Base-by-base conservation (phyloP, 495 filamentous ascomycete species). In the Astrocystis sublimbata region DNA sequence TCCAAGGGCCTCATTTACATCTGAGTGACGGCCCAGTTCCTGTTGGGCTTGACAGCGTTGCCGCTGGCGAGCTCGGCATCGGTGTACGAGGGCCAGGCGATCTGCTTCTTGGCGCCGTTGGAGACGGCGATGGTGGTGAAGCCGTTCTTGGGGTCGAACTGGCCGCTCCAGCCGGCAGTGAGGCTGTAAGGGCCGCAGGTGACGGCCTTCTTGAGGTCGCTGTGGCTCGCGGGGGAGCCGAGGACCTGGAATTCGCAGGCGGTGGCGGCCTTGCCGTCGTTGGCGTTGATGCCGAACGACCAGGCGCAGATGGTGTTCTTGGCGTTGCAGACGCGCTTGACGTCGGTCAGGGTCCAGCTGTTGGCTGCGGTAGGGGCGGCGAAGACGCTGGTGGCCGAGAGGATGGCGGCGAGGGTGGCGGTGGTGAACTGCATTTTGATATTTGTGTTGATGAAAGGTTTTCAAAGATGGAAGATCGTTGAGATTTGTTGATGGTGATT, bases 61-160 rank as follows among this genome's bases (percentile, higher is more conserved):
- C 78, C 78, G 33, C 46, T 63, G 2, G 64, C 69, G n/a, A 81
- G 69, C 71, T 77, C 68, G 46, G 63, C 61, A 57, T 81, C 78
- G 51, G 71, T 75, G 62, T 80, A 81, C 19, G 70, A 67, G 51
- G 78, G 78, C 68, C 72, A 81, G 59, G 72, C 62, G 17, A 77
- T 75, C 62, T 74, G 71, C 41, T 65, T 50, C 12, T 42, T 73
- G 54, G 76, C 69, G 56, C 68, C 75, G 71, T 81, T 75, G 65
- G 77, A 73, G 69, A 82, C 76, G 70, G 78, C 78, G 28, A 82
- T 62, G 7, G 76, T 76, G 6, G 80, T 80, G 47, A 80, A 75
- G 46, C 78, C 79, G 51, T 77, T 77, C 59, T 75, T 76, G 28
- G 74, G 56, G 10, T 78, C 79, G 56, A 78, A 81, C 21, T 79